Evolutionary conservation across 1,284 basidiomycete genomes (phyloP).

Genomic region (Caloboletus inedulis): DNA sequence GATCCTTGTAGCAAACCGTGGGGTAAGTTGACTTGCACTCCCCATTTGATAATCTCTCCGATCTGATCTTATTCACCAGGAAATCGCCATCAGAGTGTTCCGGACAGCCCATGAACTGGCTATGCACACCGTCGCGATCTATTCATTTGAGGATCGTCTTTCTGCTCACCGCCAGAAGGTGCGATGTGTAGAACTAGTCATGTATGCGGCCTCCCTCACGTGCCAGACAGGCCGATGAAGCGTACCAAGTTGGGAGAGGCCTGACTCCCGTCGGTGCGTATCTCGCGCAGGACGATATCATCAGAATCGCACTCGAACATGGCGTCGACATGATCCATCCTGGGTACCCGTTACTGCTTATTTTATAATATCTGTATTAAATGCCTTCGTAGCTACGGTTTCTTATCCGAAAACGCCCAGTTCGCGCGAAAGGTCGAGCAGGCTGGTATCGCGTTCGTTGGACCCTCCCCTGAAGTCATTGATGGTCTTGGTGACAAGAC

Average conservation of each 20-base stretch:
- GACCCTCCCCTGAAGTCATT: conserved; percentile 94
- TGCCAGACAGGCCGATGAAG: conserved; percentile 90
- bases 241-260: conserved; percentile 96
- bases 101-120: conserved; percentile 98
- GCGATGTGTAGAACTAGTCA: conserved; percentile 32
- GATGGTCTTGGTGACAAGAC: conserved; percentile 99
- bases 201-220: conserved; percentile 27
- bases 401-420: conserved; percentile 94
- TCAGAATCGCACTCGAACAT: conserved; percentile 91
- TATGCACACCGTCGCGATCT: conserved; percentile 99
- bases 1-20: conserved; percentile 94
- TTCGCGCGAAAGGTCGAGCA: conserved; percentile 97
- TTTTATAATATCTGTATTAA: conserved; percentile 3
- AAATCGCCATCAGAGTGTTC: conserved; percentile 99
- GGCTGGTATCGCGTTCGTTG: conserved; percentile 96
- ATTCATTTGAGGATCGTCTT: conserved; percentile 95
- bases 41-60: conserved; percentile 5
- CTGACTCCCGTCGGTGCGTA: conserved; percentile 95
- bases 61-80: conserved; percentile 45
- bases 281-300: conserved; percentile 96
- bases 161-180: conserved; percentile 98
- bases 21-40: conserved; percentile 51
- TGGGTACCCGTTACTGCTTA: conserved; percentile 52
- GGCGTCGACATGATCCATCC: conserved; percentile 99
- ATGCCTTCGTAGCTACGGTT: conserved; percentile 73